phyloP scores from a whole-genome alignment of 2,329 filamentous ascomycete genomes.

The Cladobotryum mycophilum region DNA sequence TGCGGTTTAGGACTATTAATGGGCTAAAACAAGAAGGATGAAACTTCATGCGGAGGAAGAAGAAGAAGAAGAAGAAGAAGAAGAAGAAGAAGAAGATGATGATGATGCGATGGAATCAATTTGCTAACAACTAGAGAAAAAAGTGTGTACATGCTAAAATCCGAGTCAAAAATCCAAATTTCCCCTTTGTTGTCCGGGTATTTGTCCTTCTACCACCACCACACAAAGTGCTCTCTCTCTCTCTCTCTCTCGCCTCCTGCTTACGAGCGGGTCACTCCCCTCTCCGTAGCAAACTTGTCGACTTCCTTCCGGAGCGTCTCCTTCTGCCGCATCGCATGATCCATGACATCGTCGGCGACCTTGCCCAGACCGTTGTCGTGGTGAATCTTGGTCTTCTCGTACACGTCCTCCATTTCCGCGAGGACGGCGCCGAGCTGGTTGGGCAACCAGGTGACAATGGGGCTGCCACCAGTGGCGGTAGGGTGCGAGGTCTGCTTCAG shows the following conservation, averaged over 20 bases:
- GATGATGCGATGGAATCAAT: too few relatives aligned
- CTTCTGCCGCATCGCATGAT: constrained; percentile 55
- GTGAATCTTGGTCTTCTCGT: constrained; percentile 35
- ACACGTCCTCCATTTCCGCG: constrained; percentile 59
- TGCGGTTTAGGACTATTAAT: too few relatives aligned
- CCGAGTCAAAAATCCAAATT: neutral
- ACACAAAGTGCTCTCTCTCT: neutral
- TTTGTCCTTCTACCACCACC: neutral
- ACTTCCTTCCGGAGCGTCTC: constrained; percentile 67
- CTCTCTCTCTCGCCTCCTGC: neutral
- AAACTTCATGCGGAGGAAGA: too few relatives aligned
- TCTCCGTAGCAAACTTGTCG: constrained; percentile 63
- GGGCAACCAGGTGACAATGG: constrained; percentile 78
- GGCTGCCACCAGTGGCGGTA: constrained; percentile 72
- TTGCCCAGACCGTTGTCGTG: constrained; percentile 38
- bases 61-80: too few relatives aligned
- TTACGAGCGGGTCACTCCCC: constrained; percentile 34
- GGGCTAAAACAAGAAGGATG: too few relatives aligned
- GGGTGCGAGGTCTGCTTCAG: constrained; percentile 71
- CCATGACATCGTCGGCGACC: constrained; percentile 57
- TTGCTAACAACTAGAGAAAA: too few relatives aligned
- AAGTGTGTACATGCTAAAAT: neutral
- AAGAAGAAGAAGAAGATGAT: too few relatives aligned
- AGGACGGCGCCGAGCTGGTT: constrained; percentile 75
- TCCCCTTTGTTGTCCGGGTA: neutral